Percentiles rank a stretch among this genome's conserved stretches.
phyloP scores from a whole-genome alignment of 331 rosid species.

The Acacia concinna region DNA sequence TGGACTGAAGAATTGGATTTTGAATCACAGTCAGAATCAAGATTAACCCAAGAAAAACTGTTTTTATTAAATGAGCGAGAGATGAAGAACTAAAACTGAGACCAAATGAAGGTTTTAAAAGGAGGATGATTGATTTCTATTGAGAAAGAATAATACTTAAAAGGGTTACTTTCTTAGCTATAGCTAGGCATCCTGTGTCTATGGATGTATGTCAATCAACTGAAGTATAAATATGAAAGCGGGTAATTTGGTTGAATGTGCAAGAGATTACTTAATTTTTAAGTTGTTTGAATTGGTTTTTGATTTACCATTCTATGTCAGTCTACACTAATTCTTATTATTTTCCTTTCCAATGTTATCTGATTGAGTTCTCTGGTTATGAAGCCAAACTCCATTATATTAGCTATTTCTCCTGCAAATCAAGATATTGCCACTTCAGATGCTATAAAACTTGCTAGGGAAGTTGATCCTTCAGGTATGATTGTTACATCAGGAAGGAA shows the following conservation, averaged over 20 bases:
- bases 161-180: not conserved
- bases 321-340: not conserved
- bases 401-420: slow-evolving; percentile 98
- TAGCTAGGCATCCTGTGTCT: not conserved
- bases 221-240: not conserved
- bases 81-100: not conserved
- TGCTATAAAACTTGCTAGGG: slow-evolving; percentile 95
- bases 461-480: slow-evolving; percentile 97
- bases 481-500: slow-evolving; percentile 25
- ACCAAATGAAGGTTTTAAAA: not conserved
- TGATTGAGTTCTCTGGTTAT: slow-evolving; percentile 48
- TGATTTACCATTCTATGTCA: not conserved
- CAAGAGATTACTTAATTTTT: not conserved
- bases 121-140: slow-evolving; percentile 1
- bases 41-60: not conserved
- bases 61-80: not conserved
- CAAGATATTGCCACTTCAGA: slow-evolving; percentile 99
- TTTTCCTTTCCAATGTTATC: slow-evolving; percentile 5
- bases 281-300: not conserved
- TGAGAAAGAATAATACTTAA: not conserved
- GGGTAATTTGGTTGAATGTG: not conserved
- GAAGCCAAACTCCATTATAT: slow-evolving; percentile 94
- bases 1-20: not conserved
- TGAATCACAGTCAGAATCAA: not conserved
- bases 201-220: not conserved